Base-by-base conservation (phyloP, 768 basidiomycete species). In the Termitomyces sp. region DNA sequence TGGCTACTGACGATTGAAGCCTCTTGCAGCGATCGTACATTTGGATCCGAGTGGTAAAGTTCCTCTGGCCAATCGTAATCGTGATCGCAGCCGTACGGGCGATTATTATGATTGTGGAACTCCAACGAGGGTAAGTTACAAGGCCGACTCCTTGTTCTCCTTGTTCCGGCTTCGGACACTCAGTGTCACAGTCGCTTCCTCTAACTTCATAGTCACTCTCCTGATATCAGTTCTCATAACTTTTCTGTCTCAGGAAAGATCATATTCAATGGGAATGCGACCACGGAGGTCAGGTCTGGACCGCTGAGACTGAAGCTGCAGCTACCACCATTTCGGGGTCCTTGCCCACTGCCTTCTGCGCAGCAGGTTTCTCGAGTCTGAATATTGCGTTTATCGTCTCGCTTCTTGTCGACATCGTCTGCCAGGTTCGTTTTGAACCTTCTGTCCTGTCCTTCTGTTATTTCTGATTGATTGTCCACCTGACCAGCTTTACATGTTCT, bases 241-340 rank as follows among this genome's bases (percentile, higher is more conserved):
- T 53, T 64, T 46, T 59, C 60, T 53, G 53, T 58, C 48, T 56
- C 70, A 88, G 87, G 58, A 80, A 86, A 70, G 79, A 82, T 73
- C 84, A 89, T 63, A 85, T 89, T 61, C 64, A 74, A 36, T 89
- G 88, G 87, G 86, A 88, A 72, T 89, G 88, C 68, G 76, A 80
- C 64, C 83, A 90, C 61, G 88, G 87, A 18, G 86, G 87, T 4
- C 82, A 85, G 64, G 74, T 85, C 18, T 87, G 83, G 83, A 72
- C 77, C 7, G 73, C 70, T 48, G 74, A 80, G 22, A 75, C 69
- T 52, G 74, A 68, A 14, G 72, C 27, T 56, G 39, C 79, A 39
- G 77, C 75, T 59, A 73, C 77, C 64, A 69, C 68, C 49, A 73
- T 67, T 61, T 69, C 76, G 30, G 74, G 76, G 27, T 68, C 78